Base-by-base conservation (phyloP, 208 protist genomes). In the Jaenimonas drosophilae region DNA sequence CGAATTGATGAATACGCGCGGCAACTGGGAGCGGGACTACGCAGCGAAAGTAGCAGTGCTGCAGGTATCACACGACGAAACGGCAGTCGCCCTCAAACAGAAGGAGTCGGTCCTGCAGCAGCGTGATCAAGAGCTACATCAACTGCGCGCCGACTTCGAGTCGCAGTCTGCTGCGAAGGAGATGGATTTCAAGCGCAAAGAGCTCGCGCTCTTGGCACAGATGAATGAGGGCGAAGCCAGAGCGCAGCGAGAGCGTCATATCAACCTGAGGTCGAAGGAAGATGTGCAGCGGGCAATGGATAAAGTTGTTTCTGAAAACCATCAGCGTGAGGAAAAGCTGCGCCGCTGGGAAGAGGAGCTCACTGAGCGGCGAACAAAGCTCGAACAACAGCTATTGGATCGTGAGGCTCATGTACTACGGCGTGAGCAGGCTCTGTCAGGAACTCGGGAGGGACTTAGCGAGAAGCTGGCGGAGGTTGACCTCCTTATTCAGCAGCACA, bases 281-380 rank as follows among this genome's bases (percentile, higher is more conserved):
- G 67, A 74, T 46, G 26, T 79, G n/a, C 58, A 74, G 42, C 51
- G 56, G 12, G 42, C 49, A 0, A 28, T 73, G 29, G 54, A 71
- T 14, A 49, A 63, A 43, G 24, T 49, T 19, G 38, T 64, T 9
- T 30, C 54, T 6, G 57, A 76, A 6, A 38, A 31, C 31, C 56
- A 58, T 27, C 41, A 70, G 30, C 49, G 38, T 4, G 54, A 77
- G 43, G 63, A 53, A 29, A 27, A 57, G 19, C 45, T 69, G 30
- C 39, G 20, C 12, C 36, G 56, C 25, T 48, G 34, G 46, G 69
- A 78, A 63, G 39, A 58, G 9, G 55, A 53, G 12, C 49, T 75
- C n/a, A 48, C 30, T 0, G 37, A 51, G 14, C 60, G 64, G 23
- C 61, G 60, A 1, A 56, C 54, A 5, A 49, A 69, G 41, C 31